Conservation (phyloP, 352 stramenopile genomes). For the Thalassiosira ordinaria region DNA sequence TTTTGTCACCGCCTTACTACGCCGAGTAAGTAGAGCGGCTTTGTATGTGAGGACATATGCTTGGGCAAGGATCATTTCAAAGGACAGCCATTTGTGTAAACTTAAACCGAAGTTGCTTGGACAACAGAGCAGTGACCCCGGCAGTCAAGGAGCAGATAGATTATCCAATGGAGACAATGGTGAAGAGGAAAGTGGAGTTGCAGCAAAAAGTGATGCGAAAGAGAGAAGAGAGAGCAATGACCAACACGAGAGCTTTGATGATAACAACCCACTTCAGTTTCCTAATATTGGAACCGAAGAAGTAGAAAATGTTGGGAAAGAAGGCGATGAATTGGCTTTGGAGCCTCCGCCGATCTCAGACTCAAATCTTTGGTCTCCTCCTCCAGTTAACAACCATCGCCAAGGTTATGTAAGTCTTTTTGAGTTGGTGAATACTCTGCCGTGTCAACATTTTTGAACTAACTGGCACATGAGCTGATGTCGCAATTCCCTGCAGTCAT, state of each 20-base stretch:
- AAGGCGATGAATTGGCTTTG: conserved; percentile 58
- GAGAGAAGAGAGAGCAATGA: conserved; percentile 48
- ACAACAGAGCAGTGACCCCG: background rate
- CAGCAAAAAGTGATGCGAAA: background rate
- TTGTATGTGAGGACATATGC: conserved; percentile 63
- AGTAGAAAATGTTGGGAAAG: too few relatives aligned
- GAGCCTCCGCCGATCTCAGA: conserved; percentile 21
- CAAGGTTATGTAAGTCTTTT: conserved; percentile 67
- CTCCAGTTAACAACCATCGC: conserved; percentile 38
- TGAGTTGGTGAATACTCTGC: too few relatives aligned
- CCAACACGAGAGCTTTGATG: too few relatives aligned
- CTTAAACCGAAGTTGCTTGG: conserved; percentile 4
- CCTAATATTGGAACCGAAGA: too few relatives aligned
- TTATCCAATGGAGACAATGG: background rate
- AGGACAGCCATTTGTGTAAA: conserved; percentile 57
- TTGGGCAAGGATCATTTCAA: conserved; percentile 52
- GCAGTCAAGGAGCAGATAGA: background rate
- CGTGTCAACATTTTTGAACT: too few relatives aligned
- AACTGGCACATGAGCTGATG: too few relatives aligned
- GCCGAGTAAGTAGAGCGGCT: conserved; percentile 58
- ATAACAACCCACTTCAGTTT: too few relatives aligned
- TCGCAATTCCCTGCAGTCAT: background rate
- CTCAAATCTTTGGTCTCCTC: background rate
- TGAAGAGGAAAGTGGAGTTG: background rate
- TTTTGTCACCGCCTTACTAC: conserved; percentile 54